Evolutionary conservation across 495 filamentous ascomycete species (phyloP), one percentile per base, ranked within the genome.

Genomic region (Clavariopsis aquatica): DNA sequence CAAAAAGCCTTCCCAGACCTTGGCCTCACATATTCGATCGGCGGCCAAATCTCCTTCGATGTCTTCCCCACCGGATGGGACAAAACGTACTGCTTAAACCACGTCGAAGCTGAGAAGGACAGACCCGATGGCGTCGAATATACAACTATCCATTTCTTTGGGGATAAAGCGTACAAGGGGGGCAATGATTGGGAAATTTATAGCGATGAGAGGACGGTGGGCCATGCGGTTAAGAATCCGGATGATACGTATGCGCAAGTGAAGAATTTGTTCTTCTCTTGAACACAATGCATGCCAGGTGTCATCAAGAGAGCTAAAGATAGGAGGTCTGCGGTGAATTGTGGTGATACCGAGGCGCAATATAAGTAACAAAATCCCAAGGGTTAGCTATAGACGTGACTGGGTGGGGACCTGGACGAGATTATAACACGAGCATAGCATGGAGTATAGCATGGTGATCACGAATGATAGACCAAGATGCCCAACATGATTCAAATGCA

Each of bases 181-280:
- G 94, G 94, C 47, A 98, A 98, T 73, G 94, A 98, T 75, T 92
- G 87, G 68, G 94, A 98, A 81, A 96, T 98, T 70, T 97, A 87
- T 75, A 72, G 75, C 52, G 94, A 98, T 74, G 71, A 81, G 47
- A 80, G 93, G 64, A 93, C 90, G 13, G 84, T 89, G 52, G 94
- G 94, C 7, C 94, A 98, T 76, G 77, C 84, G 19, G 94, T 98
- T 52, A 82, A 81, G 52, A 83, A 80, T 51, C 93, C 94, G 13
- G 86, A 92, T 60, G 92, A 98, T 69, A 96, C 92, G 53, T 83
- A 87, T 58, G 80, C 71, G 71, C 77, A 88, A 76, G 54, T 98
- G 62, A 94, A 85, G 82, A 82, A 89, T 80, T 47, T 94, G 46
- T 97, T 97, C 73, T 67, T 66, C 34, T n/a, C n/a, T n/a, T n/a